phyloP scores from a whole-genome alignment of 2,329 filamentous ascomycete genomes.

The Ophiostoma australiae region DNA sequence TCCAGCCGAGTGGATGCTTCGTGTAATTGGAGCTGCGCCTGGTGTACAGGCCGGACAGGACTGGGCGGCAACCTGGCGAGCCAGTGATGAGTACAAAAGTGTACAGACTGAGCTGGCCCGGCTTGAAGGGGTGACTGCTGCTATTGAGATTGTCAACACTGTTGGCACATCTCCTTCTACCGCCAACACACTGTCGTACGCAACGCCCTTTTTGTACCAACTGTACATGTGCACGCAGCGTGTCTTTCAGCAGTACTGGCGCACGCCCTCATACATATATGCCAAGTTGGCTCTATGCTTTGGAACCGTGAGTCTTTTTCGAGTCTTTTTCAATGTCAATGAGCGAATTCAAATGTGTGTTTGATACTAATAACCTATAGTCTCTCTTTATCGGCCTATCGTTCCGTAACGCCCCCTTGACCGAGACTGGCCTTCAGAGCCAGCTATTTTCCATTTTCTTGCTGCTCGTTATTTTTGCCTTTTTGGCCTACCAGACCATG shows the following conservation, averaged over 20 bases:
- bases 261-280: slow-evolving; percentile 70
- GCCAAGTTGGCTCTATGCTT: slow-evolving; percentile 56
- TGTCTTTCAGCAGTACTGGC: slow-evolving; percentile 75
- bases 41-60: slow-evolving; percentile 55
- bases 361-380: slow-evolving; percentile 37
- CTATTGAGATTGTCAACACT: background rate
- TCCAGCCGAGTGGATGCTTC: slow-evolving; percentile 76
- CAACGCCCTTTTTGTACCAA: slow-evolving; percentile 60
- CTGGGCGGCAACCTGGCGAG: slow-evolving; percentile 49
- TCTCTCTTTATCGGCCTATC: slow-evolving; percentile 61
- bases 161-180: background rate
- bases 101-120: slow-evolving; percentile 56
- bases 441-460: slow-evolving; percentile 56
- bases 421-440: slow-evolving; percentile 59
- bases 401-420: slow-evolving; percentile 54
- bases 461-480: slow-evolving; percentile 58
- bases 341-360: too few species aligned
- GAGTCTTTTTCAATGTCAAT: too few species aligned
- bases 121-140: slow-evolving; percentile 26
- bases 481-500: slow-evolving; percentile 57
- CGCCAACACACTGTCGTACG: slow-evolving; percentile 45
- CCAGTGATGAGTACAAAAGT: slow-evolving; percentile 56
- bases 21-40: slow-evolving; percentile 58
- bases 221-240: slow-evolving; percentile 56
- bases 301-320: slow-evolving; percentile 28